Conservation (phyloP, 148 eudicot species). For the Pharnaceum exiguum region DNA sequence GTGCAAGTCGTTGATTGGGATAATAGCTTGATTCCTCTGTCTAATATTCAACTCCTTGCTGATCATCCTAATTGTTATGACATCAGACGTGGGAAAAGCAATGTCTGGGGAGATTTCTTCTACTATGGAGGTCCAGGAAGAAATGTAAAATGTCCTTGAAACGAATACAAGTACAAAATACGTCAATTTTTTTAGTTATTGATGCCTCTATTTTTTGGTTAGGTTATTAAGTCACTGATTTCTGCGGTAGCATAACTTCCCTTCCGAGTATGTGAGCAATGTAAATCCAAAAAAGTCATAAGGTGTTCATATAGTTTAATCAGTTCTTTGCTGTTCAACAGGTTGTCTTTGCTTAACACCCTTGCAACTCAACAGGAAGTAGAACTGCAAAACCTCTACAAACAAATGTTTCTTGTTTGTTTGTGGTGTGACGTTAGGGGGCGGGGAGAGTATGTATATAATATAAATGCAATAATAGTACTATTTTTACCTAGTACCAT, state of each 20-base stretch:
- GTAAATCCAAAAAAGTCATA: conserved; percentile 23
- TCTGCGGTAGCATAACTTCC: conserved; percentile 10
- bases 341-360: not conserved
- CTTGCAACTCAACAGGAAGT: not conserved
- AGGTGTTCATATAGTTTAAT: conserved; percentile 1
- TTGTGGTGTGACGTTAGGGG: too few relatives aligned
- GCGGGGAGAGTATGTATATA: too few relatives aligned
- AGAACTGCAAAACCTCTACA: not conserved
- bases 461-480: not conserved
- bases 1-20: conserved; percentile 95
- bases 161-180: not conserved
- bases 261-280: conserved; percentile 10
- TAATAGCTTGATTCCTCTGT: conserved; percentile 69
- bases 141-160: conserved; percentile 62
- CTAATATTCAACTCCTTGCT: conserved; percentile 68
- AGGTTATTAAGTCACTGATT: conserved; percentile 12
- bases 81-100: conserved; percentile 71
- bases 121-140: conserved; percentile 98
- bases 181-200: conserved; percentile 2
- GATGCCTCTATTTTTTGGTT: not conserved
- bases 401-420: too few relatives aligned
- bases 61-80: conserved; percentile 94
- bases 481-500: conserved; percentile 16
- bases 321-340: too few relatives aligned
- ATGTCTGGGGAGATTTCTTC: conserved; percentile 83